Percentiles rank a stretch among this genome's conserved stretches.
phyloP scores from a whole-genome alignment of 768 basidiomycete species.

The Amanita pallidorosea region DNA sequence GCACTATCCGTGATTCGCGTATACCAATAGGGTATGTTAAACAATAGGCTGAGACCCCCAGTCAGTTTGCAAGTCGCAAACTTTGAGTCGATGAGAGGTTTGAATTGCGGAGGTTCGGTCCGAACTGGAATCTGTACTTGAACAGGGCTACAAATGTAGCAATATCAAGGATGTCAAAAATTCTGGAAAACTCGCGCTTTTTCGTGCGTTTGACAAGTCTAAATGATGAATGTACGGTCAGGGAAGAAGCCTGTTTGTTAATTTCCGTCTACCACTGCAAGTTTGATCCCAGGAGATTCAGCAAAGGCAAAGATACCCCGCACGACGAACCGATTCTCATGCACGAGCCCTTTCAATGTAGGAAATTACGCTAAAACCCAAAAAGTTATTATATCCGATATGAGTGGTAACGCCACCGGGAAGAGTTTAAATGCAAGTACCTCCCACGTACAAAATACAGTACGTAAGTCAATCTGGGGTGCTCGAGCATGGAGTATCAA shows the following conservation, averaged over 20 bases:
- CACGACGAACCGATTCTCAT: conserved; percentile 38
- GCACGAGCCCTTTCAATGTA: conserved; percentile 25
- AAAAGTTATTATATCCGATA: conserved; percentile 32
- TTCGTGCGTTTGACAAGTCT: conserved; percentile 28
- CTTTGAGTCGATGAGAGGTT: conserved; percentile 13
- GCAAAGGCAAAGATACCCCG: conserved; percentile 26
- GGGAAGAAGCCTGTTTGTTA: conserved; percentile 40
- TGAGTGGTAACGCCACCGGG: conserved; percentile 11
- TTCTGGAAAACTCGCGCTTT: not conserved
- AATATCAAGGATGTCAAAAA: conserved; percentile 13
- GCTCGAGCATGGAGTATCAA: no score
- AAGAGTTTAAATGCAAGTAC: no score
- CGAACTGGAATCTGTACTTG: conserved; percentile 28
- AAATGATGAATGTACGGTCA: conserved; percentile 36
- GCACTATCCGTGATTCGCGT: conserved; percentile 27
- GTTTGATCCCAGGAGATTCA: conserved; percentile 28
- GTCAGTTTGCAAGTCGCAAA: conserved; percentile 32
- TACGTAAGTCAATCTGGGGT: no score
- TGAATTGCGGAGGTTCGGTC: not conserved
- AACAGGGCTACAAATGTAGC: conserved; percentile 34
- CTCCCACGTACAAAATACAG: no score
- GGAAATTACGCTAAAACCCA: conserved; percentile 27
- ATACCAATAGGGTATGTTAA: conserved; percentile 32
- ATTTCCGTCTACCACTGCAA: not conserved
- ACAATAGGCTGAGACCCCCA: conserved; percentile 37